A percentile compares a stretch with the other conserved stretches of the same genome.
phyloP scores from a whole-genome alignment of 1,284 basidiomycete species.

The Laetiporus sulphureus region DNA sequence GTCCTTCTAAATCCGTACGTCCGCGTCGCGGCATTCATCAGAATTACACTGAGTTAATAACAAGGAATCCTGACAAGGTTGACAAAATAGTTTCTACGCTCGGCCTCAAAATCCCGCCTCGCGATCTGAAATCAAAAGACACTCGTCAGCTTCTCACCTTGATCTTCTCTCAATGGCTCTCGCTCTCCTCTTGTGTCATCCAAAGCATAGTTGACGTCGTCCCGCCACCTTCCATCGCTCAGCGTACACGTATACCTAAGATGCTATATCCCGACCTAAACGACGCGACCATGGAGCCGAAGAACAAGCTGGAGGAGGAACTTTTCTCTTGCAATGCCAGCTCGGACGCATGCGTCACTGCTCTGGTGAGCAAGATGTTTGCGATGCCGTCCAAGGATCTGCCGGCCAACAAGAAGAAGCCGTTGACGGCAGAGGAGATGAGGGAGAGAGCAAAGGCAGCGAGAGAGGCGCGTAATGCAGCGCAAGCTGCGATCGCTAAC shows the following conservation, averaged over 20 bases:
- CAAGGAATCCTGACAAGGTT: conserved; percentile 83
- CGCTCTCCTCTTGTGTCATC: conserved; percentile 90
- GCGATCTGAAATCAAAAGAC: conserved; percentile 93
- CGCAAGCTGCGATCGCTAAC: conserved; percentile 23
- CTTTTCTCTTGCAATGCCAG: conserved; percentile 72
- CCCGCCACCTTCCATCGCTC: conserved; percentile 81
- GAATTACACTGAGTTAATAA: not conserved
- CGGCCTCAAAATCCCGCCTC: conserved; percentile 78
- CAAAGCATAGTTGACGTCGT: conserved; percentile 90
- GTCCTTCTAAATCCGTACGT: conserved; percentile 83
- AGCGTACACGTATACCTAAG: conserved; percentile 80
- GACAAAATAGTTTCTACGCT: conserved; percentile 85
- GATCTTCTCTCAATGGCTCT: conserved; percentile 95
- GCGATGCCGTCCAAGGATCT: conserved; percentile 77
- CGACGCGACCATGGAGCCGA: conserved; percentile 50
- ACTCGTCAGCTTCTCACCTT: conserved; percentile 75
- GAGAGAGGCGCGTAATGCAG: conserved; percentile 40
- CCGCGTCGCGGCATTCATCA: conserved; percentile 5
- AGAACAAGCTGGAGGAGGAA: conserved; percentile 77
- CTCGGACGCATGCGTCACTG: conserved; percentile 60
- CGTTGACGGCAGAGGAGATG: conserved; percentile 86
- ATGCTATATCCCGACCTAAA: conserved; percentile 86
- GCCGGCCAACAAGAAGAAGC: conserved; percentile 78
- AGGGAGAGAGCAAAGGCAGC: conserved; percentile 60
- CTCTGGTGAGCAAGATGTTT: conserved; percentile 99